Base-by-base conservation (phyloP, 495 filamentous ascomycete species). In the Letharia columbiana region DNA sequence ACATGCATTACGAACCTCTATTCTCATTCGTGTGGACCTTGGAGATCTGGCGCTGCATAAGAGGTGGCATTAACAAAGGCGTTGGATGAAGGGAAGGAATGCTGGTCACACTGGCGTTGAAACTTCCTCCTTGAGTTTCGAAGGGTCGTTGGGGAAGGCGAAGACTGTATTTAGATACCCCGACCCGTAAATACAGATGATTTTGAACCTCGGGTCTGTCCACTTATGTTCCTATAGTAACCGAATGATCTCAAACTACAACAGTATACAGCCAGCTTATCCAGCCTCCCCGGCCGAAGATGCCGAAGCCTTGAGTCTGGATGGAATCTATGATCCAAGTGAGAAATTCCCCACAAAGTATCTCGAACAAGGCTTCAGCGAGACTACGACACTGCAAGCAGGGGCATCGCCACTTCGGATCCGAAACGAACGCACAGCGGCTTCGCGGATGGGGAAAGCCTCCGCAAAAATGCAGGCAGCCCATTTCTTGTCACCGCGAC, bases 161-260 rank as follows among this genome's bases (percentile, higher is more conserved):
- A 52, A 66, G 58, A 66, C 58, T 66, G 64, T 66, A 66, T 35
- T 66, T 61, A 66, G 64, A 66, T 66, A 66, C 64, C 64, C 64
- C 59, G 64, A 54, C 64, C 64, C 45, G 64, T 56, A 47, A 35
- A 66, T 66, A 28, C 40, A 58, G 62, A 62, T 33, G 35, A 40
- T 42, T 56, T 54, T 39, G 11, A 33, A 47, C 37, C 42, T 37
- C n/a, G 10, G 33, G 42, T 12, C 6, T 10, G 33, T 33, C 33
- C 54, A 37, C 54, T 37, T 2, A 37, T 37, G 33, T 17, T 23
- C 9, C 9, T 15, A 57, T 37, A 33, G 31, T 56, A 35, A 33
- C 52, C 11, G 31, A 18, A 56, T 17, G 11, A 56, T 35, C 1
- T 5, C 52, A 50, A 23, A 50, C 47, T 11, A n/a, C n/a, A n/a